Conservation (phyloP, 352 stramenopile species). For the Phytophthora crassamura region DNA sequence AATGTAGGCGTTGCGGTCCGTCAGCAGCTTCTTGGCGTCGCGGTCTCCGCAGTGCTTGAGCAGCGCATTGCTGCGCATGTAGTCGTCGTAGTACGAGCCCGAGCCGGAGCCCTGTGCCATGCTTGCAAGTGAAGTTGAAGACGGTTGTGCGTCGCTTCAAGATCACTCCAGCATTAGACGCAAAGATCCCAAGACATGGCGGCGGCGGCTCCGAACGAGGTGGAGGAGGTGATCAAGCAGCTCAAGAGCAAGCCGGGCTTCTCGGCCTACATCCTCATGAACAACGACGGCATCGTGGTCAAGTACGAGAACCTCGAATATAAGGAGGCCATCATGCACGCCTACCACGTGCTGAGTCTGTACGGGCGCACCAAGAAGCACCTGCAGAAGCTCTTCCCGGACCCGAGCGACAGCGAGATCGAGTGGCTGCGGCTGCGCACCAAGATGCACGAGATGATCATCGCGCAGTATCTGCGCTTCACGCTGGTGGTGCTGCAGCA, state of each 20-base stretch:
- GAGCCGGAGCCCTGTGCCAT: conserved; percentile 54
- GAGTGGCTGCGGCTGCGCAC: conserved; percentile 92
- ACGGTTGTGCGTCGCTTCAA: conserved; percentile 18
- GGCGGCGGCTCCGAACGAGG: conserved; percentile 86
- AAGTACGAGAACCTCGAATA: conserved; percentile 94
- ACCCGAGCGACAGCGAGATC: conserved; percentile 88
- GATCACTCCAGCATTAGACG: background rate
- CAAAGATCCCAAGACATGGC: conserved; percentile 52
- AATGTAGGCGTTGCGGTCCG: conserved; percentile 86
- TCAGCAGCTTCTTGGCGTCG: conserved; percentile 80
- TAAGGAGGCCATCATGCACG: conserved; percentile 91
- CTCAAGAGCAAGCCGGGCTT: conserved; percentile 93
- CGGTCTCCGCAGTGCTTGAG: conserved; percentile 66
- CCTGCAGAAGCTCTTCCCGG: conserved; percentile 86
- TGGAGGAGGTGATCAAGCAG: conserved; percentile 93
- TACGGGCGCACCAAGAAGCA: conserved; percentile 87
- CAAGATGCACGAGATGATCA: conserved; percentile 93
- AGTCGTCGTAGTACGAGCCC: conserved; percentile 85
- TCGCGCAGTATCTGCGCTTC: conserved; percentile 88
- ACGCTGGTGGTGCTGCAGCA: conserved; percentile 90
- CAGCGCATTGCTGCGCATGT: conserved; percentile 80
- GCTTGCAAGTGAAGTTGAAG: conserved; percentile 4
- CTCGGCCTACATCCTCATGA: conserved; percentile 92
- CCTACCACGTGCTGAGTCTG: conserved; percentile 91
- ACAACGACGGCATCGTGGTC: conserved; percentile 94